These are phyloP conservation scores for Suhomyces canberraensis DNA, from an alignment of 805 yeast species.

Conservation along the genomic window DNA sequence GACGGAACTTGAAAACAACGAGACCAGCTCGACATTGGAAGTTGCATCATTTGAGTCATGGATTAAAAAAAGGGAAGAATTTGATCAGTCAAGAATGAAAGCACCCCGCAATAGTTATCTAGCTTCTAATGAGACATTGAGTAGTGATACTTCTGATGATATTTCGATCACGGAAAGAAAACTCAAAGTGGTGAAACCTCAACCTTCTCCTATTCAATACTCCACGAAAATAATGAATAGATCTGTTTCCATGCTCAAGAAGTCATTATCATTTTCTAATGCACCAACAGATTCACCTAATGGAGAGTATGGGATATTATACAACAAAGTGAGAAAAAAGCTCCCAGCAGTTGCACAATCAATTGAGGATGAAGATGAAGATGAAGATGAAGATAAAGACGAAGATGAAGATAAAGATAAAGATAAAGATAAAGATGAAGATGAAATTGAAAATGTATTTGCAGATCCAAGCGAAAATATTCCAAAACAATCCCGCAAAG, in stretches of 20 bases:
- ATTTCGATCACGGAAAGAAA: neutral
- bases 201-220: neutral
- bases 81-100: conserved; percentile 25
- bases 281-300: conserved; percentile 22
- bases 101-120: conserved; percentile 22
- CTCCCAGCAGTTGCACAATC: neutral
- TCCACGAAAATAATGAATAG: conserved; percentile 7
- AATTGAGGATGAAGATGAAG: conserved; percentile 1
- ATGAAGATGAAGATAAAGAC: neutral
- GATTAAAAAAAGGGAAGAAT: conserved; percentile 49
- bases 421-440: neutral
- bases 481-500: conserved; percentile 14
- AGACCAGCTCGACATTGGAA: conserved; percentile 39
- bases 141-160: conserved; percentile 2
- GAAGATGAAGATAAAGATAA: neutral
- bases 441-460: conserved; percentile 2
- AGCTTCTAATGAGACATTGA: conserved; percentile 28
- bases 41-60: conserved; percentile 51
- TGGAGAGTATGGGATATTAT: conserved; percentile 1
- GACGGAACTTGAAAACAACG: conserved; percentile 16
- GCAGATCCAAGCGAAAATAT: conserved; percentile 1
- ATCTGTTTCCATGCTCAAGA: conserved; percentile 18
- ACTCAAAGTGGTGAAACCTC: neutral
- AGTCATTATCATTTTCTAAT: conserved; percentile 20
- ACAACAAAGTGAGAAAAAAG: neutral